Conservation (phyloP, 164 flowering plant genomes). For the Magnolia officinalis region DNA sequence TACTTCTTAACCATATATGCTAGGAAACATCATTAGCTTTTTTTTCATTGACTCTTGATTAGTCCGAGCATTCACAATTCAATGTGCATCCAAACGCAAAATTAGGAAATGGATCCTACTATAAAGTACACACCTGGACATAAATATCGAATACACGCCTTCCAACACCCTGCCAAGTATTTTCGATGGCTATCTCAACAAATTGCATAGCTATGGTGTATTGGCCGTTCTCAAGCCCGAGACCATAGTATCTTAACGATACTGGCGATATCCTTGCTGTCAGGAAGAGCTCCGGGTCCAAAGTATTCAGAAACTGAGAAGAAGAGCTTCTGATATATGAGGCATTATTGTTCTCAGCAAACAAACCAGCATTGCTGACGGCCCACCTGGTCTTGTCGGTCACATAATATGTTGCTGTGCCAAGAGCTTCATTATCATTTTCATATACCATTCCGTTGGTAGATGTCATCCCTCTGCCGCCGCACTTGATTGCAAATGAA, state of each 20-base stretch:
- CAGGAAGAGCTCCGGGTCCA: slow-evolving; percentile 64
- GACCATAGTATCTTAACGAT: slow-evolving; percentile 72
- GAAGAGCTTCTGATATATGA: slow-evolving; percentile 23
- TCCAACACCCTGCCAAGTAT: slow-evolving; percentile 58
- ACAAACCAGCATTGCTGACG: slow-evolving; percentile 68
- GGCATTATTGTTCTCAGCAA: slow-evolving; percentile 34
- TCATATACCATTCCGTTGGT: slow-evolving; percentile 34
- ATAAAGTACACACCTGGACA: slow-evolving; percentile 46
- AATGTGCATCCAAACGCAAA: background rate
- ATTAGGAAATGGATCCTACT: background rate
- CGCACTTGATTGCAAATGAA: slow-evolving; percentile 66
- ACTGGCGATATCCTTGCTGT: slow-evolving; percentile 66
- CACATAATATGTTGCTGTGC: slow-evolving; percentile 63
- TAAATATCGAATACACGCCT: slow-evolving; percentile 71
- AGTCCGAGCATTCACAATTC: background rate
- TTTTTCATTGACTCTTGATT: background rate
- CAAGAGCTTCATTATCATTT: slow-evolving; percentile 50
- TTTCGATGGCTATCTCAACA: slow-evolving; percentile 40
- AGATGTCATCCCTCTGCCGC: slow-evolving; percentile 53
- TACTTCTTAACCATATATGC: no score
- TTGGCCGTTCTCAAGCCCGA: slow-evolving; percentile 78
- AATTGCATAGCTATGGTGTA: slow-evolving; percentile 66
- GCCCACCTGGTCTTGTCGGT: slow-evolving; percentile 53
- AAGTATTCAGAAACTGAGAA: slow-evolving; percentile 43
- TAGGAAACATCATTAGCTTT: no score